Conservation (phyloP, 352 stramenopile genomes). For the Aphanomyces astaci region DNA sequence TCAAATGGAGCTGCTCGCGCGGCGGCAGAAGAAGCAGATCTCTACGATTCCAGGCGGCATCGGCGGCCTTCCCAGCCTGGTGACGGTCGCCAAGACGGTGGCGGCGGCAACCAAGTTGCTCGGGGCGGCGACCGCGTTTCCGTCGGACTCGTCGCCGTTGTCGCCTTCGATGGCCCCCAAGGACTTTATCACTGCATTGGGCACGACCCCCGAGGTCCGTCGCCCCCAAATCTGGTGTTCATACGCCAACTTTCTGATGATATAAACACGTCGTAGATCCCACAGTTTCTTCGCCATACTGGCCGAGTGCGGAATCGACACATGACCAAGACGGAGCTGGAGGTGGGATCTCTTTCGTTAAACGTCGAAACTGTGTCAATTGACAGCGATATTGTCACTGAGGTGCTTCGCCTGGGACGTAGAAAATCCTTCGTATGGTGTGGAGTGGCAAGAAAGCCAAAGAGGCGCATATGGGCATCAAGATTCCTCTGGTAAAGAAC, state of each 20-base stretch:
- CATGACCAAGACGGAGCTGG: constrained; percentile 62
- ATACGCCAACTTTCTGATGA: neutral
- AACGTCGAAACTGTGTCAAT: too few species aligned
- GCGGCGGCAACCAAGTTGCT: neutral
- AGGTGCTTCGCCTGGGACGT: too few species aligned
- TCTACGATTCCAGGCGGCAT: neutral
- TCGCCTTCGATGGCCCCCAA: neutral
- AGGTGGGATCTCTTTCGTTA: too few species aligned
- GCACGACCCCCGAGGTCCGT: constrained; percentile 16
- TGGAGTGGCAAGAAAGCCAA: constrained; percentile 64
- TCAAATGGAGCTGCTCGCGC: constrained; percentile 42
- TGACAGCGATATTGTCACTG: too few species aligned
- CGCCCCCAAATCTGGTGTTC: too few species aligned
- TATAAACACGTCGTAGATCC: constrained; percentile 27
- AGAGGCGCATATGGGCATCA: constrained; percentile 32
- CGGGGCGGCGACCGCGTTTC: neutral
- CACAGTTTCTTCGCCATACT: constrained; percentile 63
- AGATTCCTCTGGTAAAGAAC: constrained; percentile 9
- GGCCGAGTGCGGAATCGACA: constrained; percentile 52
- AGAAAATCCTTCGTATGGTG: constrained; percentile 43
- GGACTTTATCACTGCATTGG: constrained; percentile 7
- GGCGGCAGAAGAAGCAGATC: constrained; percentile 27
- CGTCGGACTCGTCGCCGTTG: neutral
- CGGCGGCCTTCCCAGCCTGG: neutral
- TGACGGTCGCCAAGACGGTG: constrained; percentile 34